Base-by-base conservation (phyloP, 208 protist species). In the Wallacemonas sp. region DNA sequence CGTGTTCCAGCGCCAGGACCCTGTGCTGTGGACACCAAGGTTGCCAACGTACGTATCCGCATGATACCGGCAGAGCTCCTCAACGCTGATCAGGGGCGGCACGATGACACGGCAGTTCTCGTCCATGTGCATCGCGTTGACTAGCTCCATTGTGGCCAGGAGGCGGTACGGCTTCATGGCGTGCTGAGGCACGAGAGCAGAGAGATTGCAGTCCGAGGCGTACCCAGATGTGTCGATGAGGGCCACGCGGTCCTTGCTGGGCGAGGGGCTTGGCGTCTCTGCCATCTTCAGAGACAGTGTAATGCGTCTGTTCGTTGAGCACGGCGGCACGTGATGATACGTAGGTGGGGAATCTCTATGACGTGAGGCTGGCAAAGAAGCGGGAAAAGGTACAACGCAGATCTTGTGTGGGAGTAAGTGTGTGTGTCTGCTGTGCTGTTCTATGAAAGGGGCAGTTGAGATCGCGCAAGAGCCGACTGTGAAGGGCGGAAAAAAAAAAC, bases 121-220 rank as follows among this genome's bases (percentile, higher is more conserved):
- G 52, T 88, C 68, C 16, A 90, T 69, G 43, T 85, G 75, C 14
- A 96, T 69, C 29, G 74, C 64, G 24, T 49, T 65, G 48, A 93
- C 81, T 27, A 96, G 82, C 67, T 96, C 90, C 78, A 86, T 92
- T 5, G 90, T 90, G 4, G 83, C 87, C 17, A 96, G 68, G 24
- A 92, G 55, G 32, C 90, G 85, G 57, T 94, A 96, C 21, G 90
- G 90, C 68, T 96, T 96, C 90, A 96, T 96, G 24, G 90, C 90
- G 63, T 96, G 90, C 64, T 96, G 90, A 8, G 90, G 87, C 1
- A 94, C 74, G 27, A 93, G 81, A 24, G 87, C 85, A 11, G 90
- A 86, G 29, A 96, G 73, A 63, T 88, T 94, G 70, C 89, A 94
- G 68, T 96, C 90, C 2, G 87, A 87, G 38, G 78, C 81, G 66